A percentile compares a stretch with the other conserved stretches of the same genome.
phyloP scores from a whole-genome alignment of 495 filamentous ascomycete species.

The Neurospora pannonica region DNA sequence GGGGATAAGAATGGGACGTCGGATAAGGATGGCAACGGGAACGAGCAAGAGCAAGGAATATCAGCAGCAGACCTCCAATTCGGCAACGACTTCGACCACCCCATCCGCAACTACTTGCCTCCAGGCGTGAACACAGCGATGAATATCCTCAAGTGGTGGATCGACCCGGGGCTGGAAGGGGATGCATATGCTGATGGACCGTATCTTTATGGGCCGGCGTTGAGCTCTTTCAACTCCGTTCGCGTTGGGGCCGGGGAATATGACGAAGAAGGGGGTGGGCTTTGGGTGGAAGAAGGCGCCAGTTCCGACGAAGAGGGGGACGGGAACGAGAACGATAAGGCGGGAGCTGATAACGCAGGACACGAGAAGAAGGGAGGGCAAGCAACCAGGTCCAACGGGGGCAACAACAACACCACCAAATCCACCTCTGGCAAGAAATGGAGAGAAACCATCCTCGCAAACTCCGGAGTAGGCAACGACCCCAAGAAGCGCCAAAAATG shows the following conservation, averaged over 20 bases:
- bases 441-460: neutral
- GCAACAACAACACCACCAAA: no score
- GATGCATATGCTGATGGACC: constrained; percentile 82
- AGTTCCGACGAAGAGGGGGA: constrained; percentile 40
- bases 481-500: constrained; percentile 51
- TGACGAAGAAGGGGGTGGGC: no score
- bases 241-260: no score
- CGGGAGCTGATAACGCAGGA: constrained; percentile 41
- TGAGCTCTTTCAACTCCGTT: no score
- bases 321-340: constrained; percentile 24
- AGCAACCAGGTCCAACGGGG: no score
- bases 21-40: neutral
- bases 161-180: constrained; percentile 81
- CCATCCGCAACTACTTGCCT: constrained; percentile 77
- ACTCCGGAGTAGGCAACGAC: constrained; percentile 3
- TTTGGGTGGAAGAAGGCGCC: constrained; percentile 55
- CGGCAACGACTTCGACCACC: constrained; percentile 86
- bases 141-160: constrained; percentile 70
- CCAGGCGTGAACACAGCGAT: constrained; percentile 75
- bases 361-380: neutral
- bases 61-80: constrained; percentile 68
- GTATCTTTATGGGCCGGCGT: constrained; percentile 68
- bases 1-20: constrained; percentile 1
- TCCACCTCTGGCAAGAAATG: neutral
- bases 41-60: constrained; percentile 33